Evolutionary conservation across 805 yeast genomes (phyloP).

Genomic region (Wickerhamiella azyma): DNA sequence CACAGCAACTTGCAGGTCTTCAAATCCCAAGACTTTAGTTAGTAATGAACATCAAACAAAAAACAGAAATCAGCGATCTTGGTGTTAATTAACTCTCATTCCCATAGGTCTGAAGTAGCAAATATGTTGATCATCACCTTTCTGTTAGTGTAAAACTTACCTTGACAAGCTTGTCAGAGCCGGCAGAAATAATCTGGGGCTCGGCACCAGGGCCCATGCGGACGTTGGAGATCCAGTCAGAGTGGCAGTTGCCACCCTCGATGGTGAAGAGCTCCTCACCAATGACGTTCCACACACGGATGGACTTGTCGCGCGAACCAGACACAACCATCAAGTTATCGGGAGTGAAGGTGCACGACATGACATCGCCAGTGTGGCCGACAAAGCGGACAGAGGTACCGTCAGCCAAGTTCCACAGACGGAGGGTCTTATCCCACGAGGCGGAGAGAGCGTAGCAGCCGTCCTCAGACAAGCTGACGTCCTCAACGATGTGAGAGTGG

Average conservation of each 20-base stretch:
- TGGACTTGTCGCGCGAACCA: conserved; percentile 98
- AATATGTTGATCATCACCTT: conserved; percentile 73
- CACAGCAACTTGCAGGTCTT: conserved; percentile 72
- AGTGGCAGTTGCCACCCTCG: conserved; percentile 57
- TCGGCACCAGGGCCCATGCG: conserved; percentile 72
- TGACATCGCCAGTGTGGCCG: conserved; percentile 96
- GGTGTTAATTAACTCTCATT: conserved; percentile 97
- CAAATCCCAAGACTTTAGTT: conserved; percentile 80
- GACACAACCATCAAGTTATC: conserved; percentile 97
- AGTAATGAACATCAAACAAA: conserved; percentile 35
- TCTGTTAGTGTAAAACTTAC: conserved; percentile 50
- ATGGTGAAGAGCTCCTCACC: conserved; percentile 94
- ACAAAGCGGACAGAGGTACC: conserved; percentile 93
- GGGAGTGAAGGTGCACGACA: conserved; percentile 91
- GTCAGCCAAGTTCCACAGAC: conserved; percentile 93
- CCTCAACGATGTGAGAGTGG: conserved; percentile 98
- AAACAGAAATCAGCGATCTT: conserved; percentile 79
- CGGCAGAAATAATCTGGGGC: conserved; percentile 77
- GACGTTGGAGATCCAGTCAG: conserved; percentile 98
- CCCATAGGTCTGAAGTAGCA: conserved; percentile 88
- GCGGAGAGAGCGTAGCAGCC: conserved; percentile 97
- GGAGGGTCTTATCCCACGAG: conserved; percentile 98
- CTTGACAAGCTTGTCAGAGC: conserved; percentile 98
- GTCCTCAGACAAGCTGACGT: conserved; percentile 93
- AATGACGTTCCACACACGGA: conserved; percentile 97